Percentiles rank a stretch among this genome's conserved stretches.
phyloP scores from a whole-genome alignment of 176 grass and related monocot genomes.

The Bonia amplexicaulis region DNA sequence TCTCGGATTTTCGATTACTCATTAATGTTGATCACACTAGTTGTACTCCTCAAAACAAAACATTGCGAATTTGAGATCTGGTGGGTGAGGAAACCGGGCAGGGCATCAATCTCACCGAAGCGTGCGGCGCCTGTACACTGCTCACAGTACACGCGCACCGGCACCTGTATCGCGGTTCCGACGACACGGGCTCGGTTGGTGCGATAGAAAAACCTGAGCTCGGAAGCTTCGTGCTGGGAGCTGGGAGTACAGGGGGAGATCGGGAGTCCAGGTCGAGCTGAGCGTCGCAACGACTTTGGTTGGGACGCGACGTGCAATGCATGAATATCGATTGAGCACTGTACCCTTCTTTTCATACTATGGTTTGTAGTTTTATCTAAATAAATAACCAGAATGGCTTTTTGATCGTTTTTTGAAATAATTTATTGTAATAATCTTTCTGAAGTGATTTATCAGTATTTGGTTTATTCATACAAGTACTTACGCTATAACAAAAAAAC shows the following conservation, averaged over 20 bases:
- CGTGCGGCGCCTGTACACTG: not conserved
- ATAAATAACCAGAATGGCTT: rapidly evolving
- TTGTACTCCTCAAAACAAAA: not conserved
- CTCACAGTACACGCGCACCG: not conserved
- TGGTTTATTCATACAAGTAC: rapidly evolving
- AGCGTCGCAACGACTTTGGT: conserved; percentile 23
- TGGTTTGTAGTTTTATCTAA: too few relatives aligned
- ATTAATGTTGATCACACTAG: too few relatives aligned
- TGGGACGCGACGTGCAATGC: conserved; percentile 2
- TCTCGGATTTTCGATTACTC: too few relatives aligned
- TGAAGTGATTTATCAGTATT: too few relatives aligned
- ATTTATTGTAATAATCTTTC: rapidly evolving
- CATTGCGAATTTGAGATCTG: not conserved
- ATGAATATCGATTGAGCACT: not conserved
- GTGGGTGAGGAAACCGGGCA: not conserved
- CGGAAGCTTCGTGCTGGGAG: conserved; percentile 40
- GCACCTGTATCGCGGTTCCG: not conserved
- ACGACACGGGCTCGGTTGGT: not conserved
- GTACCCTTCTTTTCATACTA: too few relatives aligned
- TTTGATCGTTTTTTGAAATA: too few relatives aligned
- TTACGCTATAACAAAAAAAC: too few relatives aligned
- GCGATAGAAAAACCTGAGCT: not conserved
- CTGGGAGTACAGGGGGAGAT: not conserved
- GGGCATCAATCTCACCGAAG: not conserved
- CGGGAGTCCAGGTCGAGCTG: not conserved